Base-by-base conservation (phyloP, 345 rosid genomes). In the Melaleuca quinquenervia region DNA sequence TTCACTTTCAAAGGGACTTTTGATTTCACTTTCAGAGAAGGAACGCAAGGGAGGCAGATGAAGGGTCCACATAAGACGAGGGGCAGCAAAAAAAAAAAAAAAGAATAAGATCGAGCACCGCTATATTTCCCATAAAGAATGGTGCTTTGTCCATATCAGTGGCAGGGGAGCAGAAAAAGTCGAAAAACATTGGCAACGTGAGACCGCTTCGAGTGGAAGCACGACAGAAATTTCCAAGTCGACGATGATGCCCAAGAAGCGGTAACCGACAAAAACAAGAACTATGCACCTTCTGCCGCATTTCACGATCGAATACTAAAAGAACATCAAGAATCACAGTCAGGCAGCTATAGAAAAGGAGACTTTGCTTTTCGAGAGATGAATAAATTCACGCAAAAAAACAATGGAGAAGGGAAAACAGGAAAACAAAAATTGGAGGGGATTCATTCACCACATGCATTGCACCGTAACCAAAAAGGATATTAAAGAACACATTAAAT, bases 21-120 rank as follows among this genome's bases (percentile, higher is more conserved):
- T 18, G 29, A 54, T 86, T 60, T 55, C 64, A 60, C 87, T 54
- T 86, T 82, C 78, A 20, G 52, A n/a, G 82, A 29, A 50, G 51
- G 64, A 83, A 82, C 51, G 11, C 50, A 50, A 32, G 50, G 76
- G 82, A 82, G 83, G 32, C 53, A 45, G 76, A n/a, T 82, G 82
- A 82, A 82, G 87, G 82, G 84, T 82, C 85, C 84, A 86, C 58
- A 50, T 32, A n/a, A 83, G 70, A 86, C 62, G 75, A 75, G 55
- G 53, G 54, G 83, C 78, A 24, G 82, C 50, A 49, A 60, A 78
- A 49, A 44, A 82, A 26, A 50, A 18, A 82, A 21, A 51, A 13
- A 36, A 76, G 6, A 52, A n/a, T 27, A 82, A 49, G 51, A 48
- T 48, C 32, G 24, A 54, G 41, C 50, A 44, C 74, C 62, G 16